Percentiles rank a stretch among this genome's conserved stretches.
Conservation (phyloP, 2,329 filamentous ascomycete genomes). For the Claviceps pazoutovae region DNA sequence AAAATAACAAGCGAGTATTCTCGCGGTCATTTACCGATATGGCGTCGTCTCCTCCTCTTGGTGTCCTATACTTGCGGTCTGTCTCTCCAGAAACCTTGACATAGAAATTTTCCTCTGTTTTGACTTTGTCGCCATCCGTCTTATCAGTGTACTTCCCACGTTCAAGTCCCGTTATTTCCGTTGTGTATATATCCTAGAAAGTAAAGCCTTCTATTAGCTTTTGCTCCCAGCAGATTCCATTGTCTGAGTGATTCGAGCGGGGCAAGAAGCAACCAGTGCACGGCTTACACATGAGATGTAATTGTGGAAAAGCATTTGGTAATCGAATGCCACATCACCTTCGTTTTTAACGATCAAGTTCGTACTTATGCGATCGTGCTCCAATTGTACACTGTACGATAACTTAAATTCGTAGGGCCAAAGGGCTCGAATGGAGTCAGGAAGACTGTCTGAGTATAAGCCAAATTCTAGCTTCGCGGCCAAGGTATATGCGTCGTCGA, state of each 20-base stretch:
- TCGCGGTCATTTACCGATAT: constrained; percentile 49
- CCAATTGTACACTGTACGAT: constrained; percentile 84
- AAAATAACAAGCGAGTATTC: constrained; percentile 43
- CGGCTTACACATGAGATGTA: constrained; percentile 65
- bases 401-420: constrained; percentile 85
- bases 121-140: constrained; percentile 49
- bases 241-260: not conserved
- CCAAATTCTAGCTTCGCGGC: constrained; percentile 94
- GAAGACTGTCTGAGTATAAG: constrained; percentile 59
- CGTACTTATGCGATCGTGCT: constrained; percentile 60
- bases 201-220: not conserved
- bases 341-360: constrained; percentile 82
- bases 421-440: constrained; percentile 49
- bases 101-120: constrained; percentile 47
- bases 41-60: constrained; percentile 8
- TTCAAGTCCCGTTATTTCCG: constrained; percentile 62
- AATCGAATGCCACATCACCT: constrained; percentile 69
- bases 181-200: constrained; percentile 62
- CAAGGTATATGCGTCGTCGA: constrained; percentile 38
- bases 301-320: constrained; percentile 77
- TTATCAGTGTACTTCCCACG: constrained; percentile 74
- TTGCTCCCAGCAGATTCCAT: not conserved
- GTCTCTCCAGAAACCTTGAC: constrained; percentile 65
- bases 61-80: constrained; percentile 60
- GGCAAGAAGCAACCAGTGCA: constrained; percentile 29